These are phyloP conservation scores for Stachybotrys echinatus DNA, from an alignment of 2,329 filamentous ascomycete genomes.

Conservation along the genomic window DNA sequence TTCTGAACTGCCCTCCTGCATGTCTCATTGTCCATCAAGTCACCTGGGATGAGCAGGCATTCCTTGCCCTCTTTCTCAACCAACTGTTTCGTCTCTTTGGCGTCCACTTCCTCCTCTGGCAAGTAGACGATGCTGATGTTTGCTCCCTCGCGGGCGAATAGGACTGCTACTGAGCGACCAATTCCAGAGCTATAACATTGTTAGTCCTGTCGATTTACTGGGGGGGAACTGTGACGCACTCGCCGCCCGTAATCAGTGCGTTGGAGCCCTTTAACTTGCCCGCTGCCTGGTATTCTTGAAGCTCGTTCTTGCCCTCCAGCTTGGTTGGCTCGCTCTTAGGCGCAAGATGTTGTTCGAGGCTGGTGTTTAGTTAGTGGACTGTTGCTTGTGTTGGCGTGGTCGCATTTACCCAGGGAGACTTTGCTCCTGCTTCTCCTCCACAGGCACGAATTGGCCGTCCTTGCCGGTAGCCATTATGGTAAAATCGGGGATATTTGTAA, in stretches of 20 bases:
- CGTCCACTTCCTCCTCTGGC: slow-evolving; percentile 50
- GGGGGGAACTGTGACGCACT: slow-evolving; percentile 32
- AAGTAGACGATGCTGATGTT: slow-evolving; percentile 51
- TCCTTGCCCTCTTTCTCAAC: slow-evolving; percentile 44
- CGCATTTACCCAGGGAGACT: slow-evolving; percentile 23
- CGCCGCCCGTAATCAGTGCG: slow-evolving; percentile 50
- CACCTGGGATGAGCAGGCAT: slow-evolving; percentile 40
- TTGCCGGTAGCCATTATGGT: slow-evolving; percentile 8
- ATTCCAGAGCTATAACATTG: slow-evolving; percentile 41
- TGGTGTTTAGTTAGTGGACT: slow-evolving; percentile 9
- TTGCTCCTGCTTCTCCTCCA: slow-evolving; percentile 27
- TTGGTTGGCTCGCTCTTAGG: slow-evolving; percentile 34
- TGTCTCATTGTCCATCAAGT: slow-evolving; percentile 43
- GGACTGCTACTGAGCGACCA: slow-evolving; percentile 46
- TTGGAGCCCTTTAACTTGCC: slow-evolving; percentile 45
- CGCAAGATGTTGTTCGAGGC: slow-evolving; percentile 28
- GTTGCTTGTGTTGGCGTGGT: slow-evolving; percentile 10
- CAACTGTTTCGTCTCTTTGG: slow-evolving; percentile 44
- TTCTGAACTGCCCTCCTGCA: slow-evolving; percentile 46
- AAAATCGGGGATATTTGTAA: neutral
- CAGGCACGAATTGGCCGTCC: slow-evolving; percentile 26
- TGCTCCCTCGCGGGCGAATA: slow-evolving; percentile 54
- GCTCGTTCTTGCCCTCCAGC: slow-evolving; percentile 29
- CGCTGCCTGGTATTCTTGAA: slow-evolving; percentile 35
- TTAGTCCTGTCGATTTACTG: neutral